Conservation (phyloP, 2,329 filamentous ascomycete genomes). For the Paecilomyces sp. region DNA sequence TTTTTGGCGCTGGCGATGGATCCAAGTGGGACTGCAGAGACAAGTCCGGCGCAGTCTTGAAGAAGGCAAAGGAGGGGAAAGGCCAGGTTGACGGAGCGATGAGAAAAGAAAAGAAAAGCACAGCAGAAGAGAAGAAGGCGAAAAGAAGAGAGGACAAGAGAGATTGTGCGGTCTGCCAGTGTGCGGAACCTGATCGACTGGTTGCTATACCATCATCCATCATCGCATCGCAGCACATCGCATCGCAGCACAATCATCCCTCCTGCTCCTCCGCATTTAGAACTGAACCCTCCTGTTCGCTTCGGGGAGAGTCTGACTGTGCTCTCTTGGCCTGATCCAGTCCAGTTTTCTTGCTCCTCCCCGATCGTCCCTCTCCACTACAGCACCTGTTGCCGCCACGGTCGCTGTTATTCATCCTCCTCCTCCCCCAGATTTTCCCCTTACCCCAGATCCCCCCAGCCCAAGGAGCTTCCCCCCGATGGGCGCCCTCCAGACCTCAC, state of each 20-base stretch:
- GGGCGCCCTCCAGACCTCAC: constrained; percentile 4
- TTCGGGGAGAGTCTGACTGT: background rate
- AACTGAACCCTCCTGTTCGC: no score
- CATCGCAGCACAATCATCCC: no score
- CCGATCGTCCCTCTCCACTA: background rate
- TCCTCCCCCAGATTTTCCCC: constrained; percentile 1
- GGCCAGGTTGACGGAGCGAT: background rate
- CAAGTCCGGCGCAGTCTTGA: background rate
- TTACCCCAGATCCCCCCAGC: background rate
- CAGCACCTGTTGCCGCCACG: background rate
- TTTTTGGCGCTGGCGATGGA: background rate
- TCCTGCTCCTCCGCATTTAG: background rate
- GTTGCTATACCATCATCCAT: no score
- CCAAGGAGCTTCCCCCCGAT: constrained; percentile 4
- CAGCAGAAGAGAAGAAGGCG: background rate
- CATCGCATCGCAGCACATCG: no score
- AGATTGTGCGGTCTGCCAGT: background rate
- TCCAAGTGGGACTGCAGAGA: background rate
- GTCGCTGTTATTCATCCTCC: background rate
- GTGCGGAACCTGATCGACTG: no score
- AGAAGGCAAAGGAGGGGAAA: background rate
- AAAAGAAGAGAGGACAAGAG: background rate
- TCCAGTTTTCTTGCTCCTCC: constrained; percentile 5
- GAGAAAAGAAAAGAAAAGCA: background rate
- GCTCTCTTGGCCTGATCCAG: background rate